Percentiles rank a stretch among this genome's conserved stretches.
Evolutionary conservation across 306 rosid species (phyloP).

Genomic region (Ormosia semicastrata): DNA sequence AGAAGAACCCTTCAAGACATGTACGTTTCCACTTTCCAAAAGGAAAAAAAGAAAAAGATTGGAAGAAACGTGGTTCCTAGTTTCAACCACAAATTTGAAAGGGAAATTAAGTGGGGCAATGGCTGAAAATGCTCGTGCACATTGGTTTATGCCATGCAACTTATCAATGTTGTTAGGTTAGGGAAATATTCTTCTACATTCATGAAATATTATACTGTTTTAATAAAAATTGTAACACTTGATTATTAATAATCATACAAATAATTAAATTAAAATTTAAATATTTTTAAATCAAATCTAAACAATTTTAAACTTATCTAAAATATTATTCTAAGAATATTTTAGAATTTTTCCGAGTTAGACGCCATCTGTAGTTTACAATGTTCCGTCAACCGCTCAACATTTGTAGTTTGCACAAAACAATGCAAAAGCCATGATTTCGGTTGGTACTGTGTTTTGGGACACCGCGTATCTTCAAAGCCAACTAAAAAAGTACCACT

Average conservation of each 20-base stretch:
- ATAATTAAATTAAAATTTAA: too few relatives aligned
- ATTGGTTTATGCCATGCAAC: neutral
- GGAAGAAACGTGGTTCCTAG: neutral
- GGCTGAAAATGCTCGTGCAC: conserved; percentile 5
- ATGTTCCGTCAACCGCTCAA: neutral
- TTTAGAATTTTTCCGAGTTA: too few relatives aligned
- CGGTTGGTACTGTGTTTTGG: neutral
- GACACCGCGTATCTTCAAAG: neutral
- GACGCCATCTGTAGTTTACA: neutral
- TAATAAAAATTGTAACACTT: too few relatives aligned
- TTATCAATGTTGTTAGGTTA: neutral
- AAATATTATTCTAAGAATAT: too few relatives aligned
- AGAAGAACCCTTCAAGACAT: neutral
- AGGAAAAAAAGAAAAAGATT: neutral
- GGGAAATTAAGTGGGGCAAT: neutral
- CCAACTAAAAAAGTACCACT: neutral
- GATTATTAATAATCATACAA: too few relatives aligned
- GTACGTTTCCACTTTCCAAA: neutral
- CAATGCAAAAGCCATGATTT: neutral
- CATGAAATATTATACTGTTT: too few relatives aligned
- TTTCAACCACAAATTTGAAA: conserved; percentile 1
- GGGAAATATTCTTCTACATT: too few relatives aligned
- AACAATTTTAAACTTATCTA: too few relatives aligned
- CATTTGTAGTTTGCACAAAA: neutral
- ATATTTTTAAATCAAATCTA: too few relatives aligned